A percentile compares a stretch with the other conserved stretches of the same genome.
Evolutionary conservation across 768 basidiomycete genomes (phyloP).

Genomic region (Tulasnella sp.): DNA sequence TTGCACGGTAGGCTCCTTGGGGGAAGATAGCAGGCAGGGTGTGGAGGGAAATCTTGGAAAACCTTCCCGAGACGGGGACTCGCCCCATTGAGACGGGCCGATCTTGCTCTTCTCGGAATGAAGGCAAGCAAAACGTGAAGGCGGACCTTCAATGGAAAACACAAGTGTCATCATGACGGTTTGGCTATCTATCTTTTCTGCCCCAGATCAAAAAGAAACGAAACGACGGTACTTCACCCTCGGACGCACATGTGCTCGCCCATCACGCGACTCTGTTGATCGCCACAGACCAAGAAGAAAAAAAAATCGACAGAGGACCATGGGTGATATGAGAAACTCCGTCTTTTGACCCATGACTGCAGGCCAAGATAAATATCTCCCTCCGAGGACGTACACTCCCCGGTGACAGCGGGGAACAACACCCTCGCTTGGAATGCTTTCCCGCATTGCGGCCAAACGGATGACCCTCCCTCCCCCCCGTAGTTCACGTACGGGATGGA

Average conservation of each 20-base stretch:
- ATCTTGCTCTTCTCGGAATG: not conserved
- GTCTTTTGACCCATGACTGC: not conserved
- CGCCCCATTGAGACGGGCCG: constrained; percentile 2
- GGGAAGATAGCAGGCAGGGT: constrained; percentile 6
- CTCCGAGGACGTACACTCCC: not conserved
- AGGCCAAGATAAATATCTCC: not conserved
- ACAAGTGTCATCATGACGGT: not conserved
- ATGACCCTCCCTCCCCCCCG: not conserved
- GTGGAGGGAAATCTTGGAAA: constrained; percentile 1
- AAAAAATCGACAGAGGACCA: not conserved
- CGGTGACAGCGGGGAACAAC: not conserved
- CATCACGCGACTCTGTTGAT: not conserved
- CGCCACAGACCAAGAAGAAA: not conserved
- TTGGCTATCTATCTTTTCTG: not conserved
- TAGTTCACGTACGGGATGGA: not conserved
- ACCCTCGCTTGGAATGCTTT: not conserved
- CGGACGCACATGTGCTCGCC: not conserved
- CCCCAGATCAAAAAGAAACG: not conserved
- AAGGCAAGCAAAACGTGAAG: not conserved
- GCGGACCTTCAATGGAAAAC: not conserved
- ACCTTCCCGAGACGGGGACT: constrained; percentile 1
- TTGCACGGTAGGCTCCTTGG: not conserved
- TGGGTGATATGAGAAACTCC: not conserved
- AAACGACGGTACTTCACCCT: not conserved
- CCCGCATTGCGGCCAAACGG: constrained; percentile 1